These are phyloP conservation scores for Isoetes taiwanensis DNA, from an alignment of 75 land plant species.

Conservation along the genomic window DNA sequence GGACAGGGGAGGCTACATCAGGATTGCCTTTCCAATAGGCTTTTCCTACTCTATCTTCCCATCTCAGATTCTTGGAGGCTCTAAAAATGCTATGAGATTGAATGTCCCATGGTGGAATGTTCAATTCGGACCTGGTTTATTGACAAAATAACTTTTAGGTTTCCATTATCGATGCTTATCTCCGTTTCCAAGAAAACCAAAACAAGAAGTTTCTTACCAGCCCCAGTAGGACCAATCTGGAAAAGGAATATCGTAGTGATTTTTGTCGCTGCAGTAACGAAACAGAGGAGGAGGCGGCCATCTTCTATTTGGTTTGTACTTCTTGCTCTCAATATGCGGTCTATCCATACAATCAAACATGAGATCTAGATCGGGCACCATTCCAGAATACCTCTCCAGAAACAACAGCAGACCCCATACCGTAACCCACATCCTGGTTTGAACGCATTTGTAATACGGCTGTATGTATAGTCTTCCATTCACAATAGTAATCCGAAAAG, in stretches of 20 bases:
- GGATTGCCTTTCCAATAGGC: constrained; percentile 91
- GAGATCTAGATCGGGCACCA: constrained; percentile 59
- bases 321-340: constrained; percentile 21
- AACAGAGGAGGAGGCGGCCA: constrained; percentile 40
- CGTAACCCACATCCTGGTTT: constrained; percentile 50
- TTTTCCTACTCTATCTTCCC: constrained; percentile 23
- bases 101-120: constrained; percentile 47
- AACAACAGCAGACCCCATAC: constrained; percentile 64
- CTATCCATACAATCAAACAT: constrained; percentile 80
- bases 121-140: constrained; percentile 42
- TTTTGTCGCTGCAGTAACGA: constrained; percentile 46
- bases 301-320: background rate
- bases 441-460: constrained; percentile 46
- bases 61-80: constrained; percentile 30
- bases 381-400: constrained; percentile 45
- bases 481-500: constrained; percentile 37
- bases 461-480: constrained; percentile 40
- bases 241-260: constrained; percentile 51
- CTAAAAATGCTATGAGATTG: constrained; percentile 32
- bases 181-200: background rate
- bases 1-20: constrained; percentile 40
- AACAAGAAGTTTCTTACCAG: constrained; percentile 37
- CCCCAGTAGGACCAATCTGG: constrained; percentile 89
- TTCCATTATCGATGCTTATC: background rate
- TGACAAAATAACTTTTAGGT: background rate